Evolutionary conservation across 495 filamentous ascomycete genomes (phyloP).

Genomic region (Lasiosphaeria miniovina): DNA sequence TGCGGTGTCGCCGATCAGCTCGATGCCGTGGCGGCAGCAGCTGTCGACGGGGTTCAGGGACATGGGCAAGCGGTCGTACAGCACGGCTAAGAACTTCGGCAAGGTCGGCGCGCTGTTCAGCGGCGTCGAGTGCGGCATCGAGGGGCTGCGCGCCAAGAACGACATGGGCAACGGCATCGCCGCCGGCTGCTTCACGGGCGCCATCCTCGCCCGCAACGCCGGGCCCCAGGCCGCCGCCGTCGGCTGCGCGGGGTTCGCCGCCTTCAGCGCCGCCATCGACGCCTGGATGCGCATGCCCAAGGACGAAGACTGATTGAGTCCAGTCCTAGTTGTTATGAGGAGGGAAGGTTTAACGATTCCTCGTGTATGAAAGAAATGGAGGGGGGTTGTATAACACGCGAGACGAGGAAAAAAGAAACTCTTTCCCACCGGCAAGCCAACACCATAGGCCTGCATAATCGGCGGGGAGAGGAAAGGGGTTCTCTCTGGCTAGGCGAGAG

Average conservation of each 20-base stretch:
- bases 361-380: no score
- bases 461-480: neutral
- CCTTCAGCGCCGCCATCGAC: slow-evolving; percentile 94
- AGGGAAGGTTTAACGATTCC: no score
- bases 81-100: slow-evolving; percentile 92
- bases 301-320: slow-evolving; percentile 34
- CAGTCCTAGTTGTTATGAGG: neutral
- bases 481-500: neutral
- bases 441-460: no score
- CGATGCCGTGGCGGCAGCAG: slow-evolving; percentile 79
- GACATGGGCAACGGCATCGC: slow-evolving; percentile 84
- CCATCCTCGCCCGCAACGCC: slow-evolving; percentile 75
- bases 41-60: slow-evolving; percentile 82
- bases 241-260: slow-evolving; percentile 92
- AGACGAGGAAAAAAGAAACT: no score
- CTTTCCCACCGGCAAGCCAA: no score
- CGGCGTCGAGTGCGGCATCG: slow-evolving; percentile 94
- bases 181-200: slow-evolving; percentile 89
- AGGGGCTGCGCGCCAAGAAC: slow-evolving; percentile 88
- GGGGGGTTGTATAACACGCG: no score
- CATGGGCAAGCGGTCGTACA: slow-evolving; percentile 82
- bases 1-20: slow-evolving; percentile 53
- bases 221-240: slow-evolving; percentile 87
- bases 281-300: slow-evolving; percentile 72
- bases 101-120: slow-evolving; percentile 84